Evolutionary conservation across 352 stramenopile genomes (phyloP), one percentile per base, ranked within the genome.

Genomic region (Globisporangium alternatum): DNA sequence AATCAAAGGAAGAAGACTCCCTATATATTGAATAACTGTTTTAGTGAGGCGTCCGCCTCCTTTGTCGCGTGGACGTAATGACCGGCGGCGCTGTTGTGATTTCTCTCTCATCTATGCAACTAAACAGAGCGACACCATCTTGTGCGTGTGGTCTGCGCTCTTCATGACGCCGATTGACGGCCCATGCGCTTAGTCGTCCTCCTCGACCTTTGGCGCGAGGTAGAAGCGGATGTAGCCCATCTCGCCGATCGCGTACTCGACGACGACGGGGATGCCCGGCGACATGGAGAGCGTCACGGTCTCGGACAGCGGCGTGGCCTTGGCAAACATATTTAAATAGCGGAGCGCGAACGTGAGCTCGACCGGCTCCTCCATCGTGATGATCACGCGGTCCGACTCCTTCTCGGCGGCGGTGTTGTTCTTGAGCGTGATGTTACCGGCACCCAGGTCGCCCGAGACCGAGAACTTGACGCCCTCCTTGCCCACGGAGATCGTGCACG

Each of bases 321-420:
- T 99, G 58, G 97, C 98, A 74, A 99, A 99, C 80, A 99, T 98
- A 82, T 98, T 98, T 75, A 99, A 89, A 89, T 99, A 99, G 59
- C 97, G 93, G 51, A 99, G 83, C 48, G 98, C 97, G 78, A 99
- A 99, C 65, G 92, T 98, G 54, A 99, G 88, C 79, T 99, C 96
- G 35, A 99, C 97, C 12, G 97, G 96, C 77, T 99, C 97, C 71
- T 99, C 89, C 96, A 99, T 99, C 44, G 98, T 96, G 74, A 99
- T 99, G 68, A 97, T 95, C 44, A 99, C 97, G 57, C 86, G 86
- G 68, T 95, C 86, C 60, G 83, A 84, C 81, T 95, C 86, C 69
- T 96, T 94, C 66, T 93, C 84, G 21, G 85, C 85, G 2, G 84
- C 85, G 62, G 87, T 92, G 74, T 93, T 95, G 76, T 94, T 93